Conservation (phyloP, 108 stramenopile genomes). For the Cafeteria roenbergensis region DNA sequence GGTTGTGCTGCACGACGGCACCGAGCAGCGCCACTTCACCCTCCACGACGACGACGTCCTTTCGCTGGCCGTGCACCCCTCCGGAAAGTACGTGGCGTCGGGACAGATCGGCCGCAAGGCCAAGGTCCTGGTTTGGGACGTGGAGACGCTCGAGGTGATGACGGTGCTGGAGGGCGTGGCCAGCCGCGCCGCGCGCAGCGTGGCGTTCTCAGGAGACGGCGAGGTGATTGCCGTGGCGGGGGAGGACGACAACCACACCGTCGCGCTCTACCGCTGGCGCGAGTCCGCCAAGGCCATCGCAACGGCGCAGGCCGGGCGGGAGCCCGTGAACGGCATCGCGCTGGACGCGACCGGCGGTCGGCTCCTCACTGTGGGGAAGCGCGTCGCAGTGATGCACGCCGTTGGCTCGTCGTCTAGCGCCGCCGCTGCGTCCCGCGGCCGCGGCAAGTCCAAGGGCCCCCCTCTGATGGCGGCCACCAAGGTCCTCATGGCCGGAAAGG, state of each 20-base stretch:
- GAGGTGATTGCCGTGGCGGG: constrained; percentile 36
- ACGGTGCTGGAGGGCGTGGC: constrained; percentile 34
- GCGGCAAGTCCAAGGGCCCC: no score
- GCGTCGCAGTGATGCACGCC: no score
- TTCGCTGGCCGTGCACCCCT: constrained; percentile 42
- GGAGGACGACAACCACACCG: constrained; percentile 32
- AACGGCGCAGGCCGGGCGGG: no score
- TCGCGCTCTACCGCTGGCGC: constrained; percentile 44
- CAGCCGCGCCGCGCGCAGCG: constrained; percentile 27
- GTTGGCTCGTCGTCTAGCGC: no score
- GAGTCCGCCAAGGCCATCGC: no score
- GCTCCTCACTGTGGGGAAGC: no score
- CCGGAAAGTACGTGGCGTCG: constrained; percentile 36
- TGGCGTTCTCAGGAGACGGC: constrained; percentile 46
- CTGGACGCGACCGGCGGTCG: no score
- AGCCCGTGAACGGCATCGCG: no score
- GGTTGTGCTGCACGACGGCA: no score
- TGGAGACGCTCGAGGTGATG: constrained; percentile 36
- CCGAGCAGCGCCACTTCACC: constrained; percentile 45
- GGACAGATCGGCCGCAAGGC: constrained; percentile 39
- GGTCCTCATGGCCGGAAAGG: no score
- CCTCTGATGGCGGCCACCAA: no score
- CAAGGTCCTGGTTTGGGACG: constrained; percentile 36
- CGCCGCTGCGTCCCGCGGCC: no score
- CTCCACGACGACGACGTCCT: constrained; percentile 45